Evolutionary conservation across 164 flowering plant species (phyloP).

Genomic region (Pachysandra terminalis): DNA sequence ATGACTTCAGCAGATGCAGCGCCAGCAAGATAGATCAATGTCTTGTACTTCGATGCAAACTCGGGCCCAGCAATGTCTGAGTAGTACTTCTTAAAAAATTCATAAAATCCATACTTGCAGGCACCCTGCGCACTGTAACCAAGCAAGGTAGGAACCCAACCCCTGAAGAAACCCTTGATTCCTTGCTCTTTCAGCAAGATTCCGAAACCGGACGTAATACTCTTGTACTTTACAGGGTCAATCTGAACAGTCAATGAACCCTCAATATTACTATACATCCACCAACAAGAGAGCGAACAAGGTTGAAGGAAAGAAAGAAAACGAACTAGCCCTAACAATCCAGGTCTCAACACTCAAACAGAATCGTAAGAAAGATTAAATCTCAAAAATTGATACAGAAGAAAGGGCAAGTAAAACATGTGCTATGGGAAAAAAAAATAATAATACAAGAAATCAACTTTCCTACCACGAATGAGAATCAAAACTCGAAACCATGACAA

Average conservation of each 20-base stretch:
- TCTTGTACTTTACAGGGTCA: slow-evolving; percentile 79
- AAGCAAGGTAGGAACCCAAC: slow-evolving; percentile 78
- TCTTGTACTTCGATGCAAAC: slow-evolving; percentile 70
- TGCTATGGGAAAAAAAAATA: no score
- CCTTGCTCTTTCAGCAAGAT: slow-evolving; percentile 78
- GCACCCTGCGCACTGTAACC: slow-evolving; percentile 96
- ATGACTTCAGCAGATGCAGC: slow-evolving; percentile 88
- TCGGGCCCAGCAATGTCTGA: slow-evolving; percentile 84
- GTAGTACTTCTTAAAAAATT: slow-evolving; percentile 80
- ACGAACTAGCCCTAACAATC: neutral
- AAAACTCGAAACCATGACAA: neutral
- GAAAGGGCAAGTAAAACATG: no score
- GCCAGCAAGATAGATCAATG: slow-evolving; percentile 80
- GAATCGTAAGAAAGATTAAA: no score
- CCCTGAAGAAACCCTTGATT: slow-evolving; percentile 64
- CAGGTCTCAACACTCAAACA: neutral
- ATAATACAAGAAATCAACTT: neutral
- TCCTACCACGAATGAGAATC: neutral
- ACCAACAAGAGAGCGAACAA: neutral
- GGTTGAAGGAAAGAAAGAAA: neutral
- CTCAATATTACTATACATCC: neutral
- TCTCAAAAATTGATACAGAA: no score
- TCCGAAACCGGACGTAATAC: slow-evolving; percentile 79
- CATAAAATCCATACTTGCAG: slow-evolving; percentile 88
- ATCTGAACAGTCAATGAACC: slow-evolving; percentile 35